These are phyloP conservation scores for Paecilomyces formosus DNA, from an alignment of 2,329 filamentous ascomycete genomes.

Conservation along the genomic window DNA sequence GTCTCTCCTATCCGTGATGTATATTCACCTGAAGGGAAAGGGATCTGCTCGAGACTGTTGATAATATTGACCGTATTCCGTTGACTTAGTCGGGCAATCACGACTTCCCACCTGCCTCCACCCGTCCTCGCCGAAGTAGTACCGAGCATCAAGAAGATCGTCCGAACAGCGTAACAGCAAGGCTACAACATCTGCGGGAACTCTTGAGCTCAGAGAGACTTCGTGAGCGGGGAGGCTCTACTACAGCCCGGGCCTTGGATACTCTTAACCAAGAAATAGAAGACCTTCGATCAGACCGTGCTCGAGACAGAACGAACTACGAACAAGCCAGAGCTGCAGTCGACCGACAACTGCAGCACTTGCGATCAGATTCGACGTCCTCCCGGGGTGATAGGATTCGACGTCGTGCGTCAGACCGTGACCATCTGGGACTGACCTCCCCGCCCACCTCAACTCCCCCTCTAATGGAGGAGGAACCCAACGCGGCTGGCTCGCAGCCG, in stretches of 20 bases:
- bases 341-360: conserved; percentile 18
- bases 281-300: conserved; percentile 19
- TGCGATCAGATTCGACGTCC: conserved; percentile 8
- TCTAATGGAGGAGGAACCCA: conserved; percentile 12
- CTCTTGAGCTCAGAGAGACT: conserved; percentile 28
- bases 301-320: conserved; percentile 15
- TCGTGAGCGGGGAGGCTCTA: conserved; percentile 18
- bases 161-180: conserved; percentile 14
- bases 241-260: conserved; percentile 27
- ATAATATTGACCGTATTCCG: conserved; percentile 13
- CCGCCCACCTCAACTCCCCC: conserved; percentile 7
- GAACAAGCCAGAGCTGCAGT: conserved; percentile 18
- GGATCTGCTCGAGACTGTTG: conserved; percentile 2
- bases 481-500: conserved; percentile 7
- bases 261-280: conserved; percentile 33
- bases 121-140: conserved; percentile 16
- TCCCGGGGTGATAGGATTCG: conserved; percentile 8
- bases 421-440: conserved; percentile 7
- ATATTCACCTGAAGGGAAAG: background rate
- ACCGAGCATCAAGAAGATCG: conserved; percentile 15
- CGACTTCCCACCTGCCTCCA: conserved; percentile 34
- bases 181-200: conserved; percentile 30
- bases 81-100: conserved; percentile 33
- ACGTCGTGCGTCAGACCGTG: conserved; percentile 7
- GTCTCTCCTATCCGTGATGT: background rate